phyloP scores from a whole-genome alignment of 1,139 yeast genomes.

The Yamadazyma jaroonii region DNA sequence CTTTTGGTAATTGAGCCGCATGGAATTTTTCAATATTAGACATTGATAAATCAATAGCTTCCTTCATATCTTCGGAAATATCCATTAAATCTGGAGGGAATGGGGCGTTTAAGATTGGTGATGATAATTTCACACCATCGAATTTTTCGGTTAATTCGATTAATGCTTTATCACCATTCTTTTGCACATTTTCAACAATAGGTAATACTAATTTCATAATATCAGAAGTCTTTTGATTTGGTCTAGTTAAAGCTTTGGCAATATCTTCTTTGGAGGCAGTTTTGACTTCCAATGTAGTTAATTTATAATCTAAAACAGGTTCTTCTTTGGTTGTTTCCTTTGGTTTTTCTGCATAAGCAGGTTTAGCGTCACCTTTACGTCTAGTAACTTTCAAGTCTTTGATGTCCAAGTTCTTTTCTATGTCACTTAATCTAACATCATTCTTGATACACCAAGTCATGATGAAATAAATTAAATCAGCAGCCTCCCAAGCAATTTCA shows the following conservation, averaged over 20 bases:
- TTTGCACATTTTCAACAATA: constrained; percentile 73
- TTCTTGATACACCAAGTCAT: constrained; percentile 80
- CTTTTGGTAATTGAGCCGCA: constrained; percentile 77
- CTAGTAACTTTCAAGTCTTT: constrained; percentile 86
- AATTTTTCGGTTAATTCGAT: constrained; percentile 85
- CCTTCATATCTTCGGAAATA: constrained; percentile 71
- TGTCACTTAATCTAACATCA: constrained; percentile 77
- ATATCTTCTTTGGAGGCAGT: constrained; percentile 44
- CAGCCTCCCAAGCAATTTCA: constrained; percentile 96
- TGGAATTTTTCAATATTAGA: constrained; percentile 90
- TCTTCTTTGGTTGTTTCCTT: constrained; percentile 2
- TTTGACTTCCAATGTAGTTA: constrained; percentile 58
- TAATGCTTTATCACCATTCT: constrained; percentile 81
- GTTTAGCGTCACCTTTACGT: constrained; percentile 95
- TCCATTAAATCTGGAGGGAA: constrained; percentile 76
- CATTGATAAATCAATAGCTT: constrained; percentile 86
- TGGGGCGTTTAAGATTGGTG: constrained; percentile 85
- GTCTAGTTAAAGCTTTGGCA: constrained; percentile 69
- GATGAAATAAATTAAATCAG: constrained; percentile 90
- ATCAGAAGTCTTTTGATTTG: constrained; percentile 86
- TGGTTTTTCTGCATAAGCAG: constrained; percentile 42
- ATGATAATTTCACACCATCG: constrained; percentile 70
- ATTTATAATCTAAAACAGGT: constrained; percentile 36
- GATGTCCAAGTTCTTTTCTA: constrained; percentile 79
- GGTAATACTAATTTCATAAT: constrained; percentile 92